phyloP scores from a whole-genome alignment of 257 asterid species.

The Verbascum thapsus region DNA sequence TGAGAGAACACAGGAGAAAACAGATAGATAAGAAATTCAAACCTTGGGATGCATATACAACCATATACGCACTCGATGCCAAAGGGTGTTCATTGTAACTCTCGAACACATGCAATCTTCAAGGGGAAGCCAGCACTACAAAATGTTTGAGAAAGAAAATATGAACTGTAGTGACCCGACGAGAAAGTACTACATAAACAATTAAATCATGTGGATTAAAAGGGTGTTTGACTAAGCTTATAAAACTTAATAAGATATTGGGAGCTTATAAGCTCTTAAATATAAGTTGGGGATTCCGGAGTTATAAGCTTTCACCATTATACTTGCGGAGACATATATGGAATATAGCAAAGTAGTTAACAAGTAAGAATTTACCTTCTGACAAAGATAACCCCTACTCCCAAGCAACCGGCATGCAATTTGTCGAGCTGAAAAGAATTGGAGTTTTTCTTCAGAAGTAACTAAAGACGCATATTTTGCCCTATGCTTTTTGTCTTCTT shows the following conservation, averaged over 20 bases:
- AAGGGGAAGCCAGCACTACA: slow-evolving; percentile 85
- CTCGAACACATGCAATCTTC: slow-evolving; percentile 89
- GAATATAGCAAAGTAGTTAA: slow-evolving; percentile 9
- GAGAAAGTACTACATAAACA: slow-evolving; percentile 1
- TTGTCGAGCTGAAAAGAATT: slow-evolving; percentile 93
- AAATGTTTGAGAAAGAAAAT: slow-evolving; percentile 21
- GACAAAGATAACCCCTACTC: slow-evolving; percentile 94
- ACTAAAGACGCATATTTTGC: slow-evolving; percentile 67
- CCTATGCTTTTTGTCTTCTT: slow-evolving; percentile 89
- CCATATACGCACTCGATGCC: slow-evolving; percentile 76
- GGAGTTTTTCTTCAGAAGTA: slow-evolving; percentile 76
- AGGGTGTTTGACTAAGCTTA: too few relatives aligned
- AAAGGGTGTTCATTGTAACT: slow-evolving; percentile 48
- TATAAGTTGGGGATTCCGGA: too few relatives aligned
- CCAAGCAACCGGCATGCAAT: slow-evolving; percentile 95
- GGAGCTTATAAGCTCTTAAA: too few relatives aligned
- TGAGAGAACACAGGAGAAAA: not conserved
- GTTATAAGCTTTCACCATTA: slow-evolving; percentile 3
- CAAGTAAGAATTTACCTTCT: slow-evolving; percentile 57
- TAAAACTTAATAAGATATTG: too few relatives aligned
- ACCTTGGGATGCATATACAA: slow-evolving; percentile 99
- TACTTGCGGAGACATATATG: slow-evolving; percentile 27
- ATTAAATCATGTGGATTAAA: slow-evolving; percentile 6
- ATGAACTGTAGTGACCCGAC: slow-evolving; percentile 4
- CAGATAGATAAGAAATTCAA: slow-evolving; percentile 11